Base-by-base conservation (phyloP, 2,329 filamentous ascomycete genomes). In the Colletotrichum sp. region DNA sequence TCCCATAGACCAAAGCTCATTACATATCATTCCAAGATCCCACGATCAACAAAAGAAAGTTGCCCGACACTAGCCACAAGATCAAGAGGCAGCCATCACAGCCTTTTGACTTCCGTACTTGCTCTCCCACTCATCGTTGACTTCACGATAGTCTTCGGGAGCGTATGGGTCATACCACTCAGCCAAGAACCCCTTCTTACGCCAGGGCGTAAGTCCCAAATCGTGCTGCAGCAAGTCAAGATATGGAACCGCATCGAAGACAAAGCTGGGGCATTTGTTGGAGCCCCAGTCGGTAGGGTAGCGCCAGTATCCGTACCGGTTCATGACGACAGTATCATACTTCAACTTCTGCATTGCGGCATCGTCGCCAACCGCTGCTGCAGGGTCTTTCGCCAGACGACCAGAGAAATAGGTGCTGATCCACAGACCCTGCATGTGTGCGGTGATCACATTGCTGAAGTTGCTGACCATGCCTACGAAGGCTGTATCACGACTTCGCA, bases 191-290 rank as follows among this genome's bases (percentile, higher is more conserved):
- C 89, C 88, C 73, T 87, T 83, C 85, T 93, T 94, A 34, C 91
- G 85, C 78, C 89, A 86, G 15, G 85, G 85, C n/a, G 87, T 84
- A 68, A 96, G 83, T 0, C 91, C 93, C 70, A 96, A 80, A 82
- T 96, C 94, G 5, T 85, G 84, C 77, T 95, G 81, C 81, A 96
- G 82, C 80, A 93, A 79, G 83, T 96, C 94, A 18, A 95, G 82
- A 77, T 95, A 97, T 6, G 94, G 93, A 68, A 96, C 82, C 0
- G 90, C 90, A 82, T 97, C 95, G 80, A 96, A 96, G 24, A 95
- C 92, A 78, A 95, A 93, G 81, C 95, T 93, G 0, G 93, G 93
- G 75, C 89, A 87, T 80, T 88, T 89, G 34, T 85, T 87, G 65
- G 26, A 49, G 3, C 93, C 93, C 81, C 91, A 92, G 1, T 93